A percentile compares a stretch with the other conserved stretches of the same genome.
These are phyloP conservation scores for Skeletonema costatum DNA, from an alignment of 108 stramenopile species.

Conservation along the genomic window DNA sequence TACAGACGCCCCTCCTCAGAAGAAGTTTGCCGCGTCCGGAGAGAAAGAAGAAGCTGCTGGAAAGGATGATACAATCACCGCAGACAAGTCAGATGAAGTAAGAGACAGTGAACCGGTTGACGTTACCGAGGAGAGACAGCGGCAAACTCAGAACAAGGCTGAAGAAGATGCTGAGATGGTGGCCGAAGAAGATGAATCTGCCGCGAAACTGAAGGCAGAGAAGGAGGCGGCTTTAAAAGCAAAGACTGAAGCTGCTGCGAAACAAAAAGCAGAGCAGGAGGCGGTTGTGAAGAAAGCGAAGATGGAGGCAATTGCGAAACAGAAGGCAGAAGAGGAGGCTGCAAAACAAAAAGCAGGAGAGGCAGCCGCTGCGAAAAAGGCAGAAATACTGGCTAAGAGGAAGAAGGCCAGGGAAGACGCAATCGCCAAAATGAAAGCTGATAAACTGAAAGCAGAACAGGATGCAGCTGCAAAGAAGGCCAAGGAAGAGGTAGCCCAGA, in stretches of 20 bases:
- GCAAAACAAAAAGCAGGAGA: slow-evolving; percentile 6
- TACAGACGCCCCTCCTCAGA: slow-evolving; percentile 16
- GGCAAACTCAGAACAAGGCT: background rate
- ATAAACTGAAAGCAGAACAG: slow-evolving; percentile 1
- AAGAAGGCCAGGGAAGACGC: background rate
- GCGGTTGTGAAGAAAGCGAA: background rate
- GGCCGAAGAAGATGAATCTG: background rate
- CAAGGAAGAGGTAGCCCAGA: background rate
- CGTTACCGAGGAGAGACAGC: background rate
- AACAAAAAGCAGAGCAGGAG: slow-evolving; percentile 5
- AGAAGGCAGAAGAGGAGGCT: background rate
- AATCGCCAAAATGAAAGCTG: background rate
- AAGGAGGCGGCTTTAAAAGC: background rate
- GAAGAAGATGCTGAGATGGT: background rate
- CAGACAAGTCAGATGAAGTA: background rate
- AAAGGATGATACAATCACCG: background rate
- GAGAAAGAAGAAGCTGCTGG: background rate
- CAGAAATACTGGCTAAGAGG: background rate
- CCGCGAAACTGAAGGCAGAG: background rate
- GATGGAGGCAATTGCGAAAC: background rate
- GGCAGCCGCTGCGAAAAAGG: background rate
- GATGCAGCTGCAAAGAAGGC: slow-evolving; percentile 5
- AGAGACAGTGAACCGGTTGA: background rate
- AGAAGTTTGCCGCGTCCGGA: slow-evolving; percentile 3
- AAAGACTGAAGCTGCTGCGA: background rate